Base-by-base conservation (phyloP, 306 rosid genomes). In the Delonix regia region DNA sequence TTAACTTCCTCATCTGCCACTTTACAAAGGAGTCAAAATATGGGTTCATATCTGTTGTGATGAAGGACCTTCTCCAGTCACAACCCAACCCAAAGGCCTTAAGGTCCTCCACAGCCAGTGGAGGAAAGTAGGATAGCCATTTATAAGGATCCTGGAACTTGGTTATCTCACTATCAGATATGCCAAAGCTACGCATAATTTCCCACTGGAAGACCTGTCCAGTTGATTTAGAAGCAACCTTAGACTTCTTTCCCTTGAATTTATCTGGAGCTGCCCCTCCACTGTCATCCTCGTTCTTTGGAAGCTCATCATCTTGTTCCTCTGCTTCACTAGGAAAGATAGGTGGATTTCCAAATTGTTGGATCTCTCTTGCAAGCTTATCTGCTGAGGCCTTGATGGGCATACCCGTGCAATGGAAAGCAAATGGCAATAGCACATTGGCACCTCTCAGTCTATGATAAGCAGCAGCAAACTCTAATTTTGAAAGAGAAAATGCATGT, bases 371-470 rank as follows among this genome's bases (percentile, higher is more conserved):
- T 1, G 89, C 87, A 45, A 95, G 90, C 51, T 95, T 95, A 84
- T 95, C 99, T 0, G 99, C 98, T 0, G 98, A 90, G 41, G 99
- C 99, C 75, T 95, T 95, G 81, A 95, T 92, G 0, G 99, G 99
- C 99, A 95, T 91, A 66, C 99, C 99, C 0, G 99, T 95, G 91
- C 99, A 95, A 66, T 95, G 99, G 71, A 95, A 95, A 24, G 85
- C 97, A 18, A 95, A 95, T 9, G 99, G 99, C 13, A 92, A 77
- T 5, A 95, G 87, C 39, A 95, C 99, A 48, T 92, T 92, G 41
- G 98, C 95, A 14, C 99, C 99, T 51, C 92, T 88, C 19, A 94
- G 61, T 60, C 97, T 77, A 66, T 94, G 99, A 74, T 76, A 94
- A 4, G 97, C 99, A 1, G 97, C 90, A 5, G 99, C 93, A 39